Conservation (phyloP, 2,329 filamentous ascomycete genomes). For the Fusarium robinianum region DNA sequence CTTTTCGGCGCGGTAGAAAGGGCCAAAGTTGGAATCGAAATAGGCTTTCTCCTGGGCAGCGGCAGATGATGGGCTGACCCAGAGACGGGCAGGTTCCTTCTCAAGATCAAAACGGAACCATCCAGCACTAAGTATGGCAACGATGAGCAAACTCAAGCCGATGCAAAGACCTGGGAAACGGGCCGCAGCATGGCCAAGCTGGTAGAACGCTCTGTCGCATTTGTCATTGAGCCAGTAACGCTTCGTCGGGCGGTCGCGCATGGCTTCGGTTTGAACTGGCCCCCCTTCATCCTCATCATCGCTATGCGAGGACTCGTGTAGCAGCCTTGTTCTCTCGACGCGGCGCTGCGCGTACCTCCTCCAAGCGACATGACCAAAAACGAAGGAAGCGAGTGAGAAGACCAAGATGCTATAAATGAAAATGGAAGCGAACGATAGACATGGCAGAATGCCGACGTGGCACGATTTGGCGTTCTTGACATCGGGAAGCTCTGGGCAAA, state of each 20-base stretch:
- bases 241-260: conserved; percentile 77
- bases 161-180: conserved; percentile 87
- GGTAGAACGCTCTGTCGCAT: conserved; percentile 79
- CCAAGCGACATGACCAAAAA: conserved; percentile 77
- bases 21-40: conserved; percentile 91
- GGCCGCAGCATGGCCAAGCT: conserved; percentile 79
- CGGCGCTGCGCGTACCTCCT: conserved; percentile 73
- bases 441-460: conserved; percentile 85
- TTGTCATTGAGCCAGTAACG: conserved; percentile 84
- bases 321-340: conserved; percentile 79
- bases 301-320: conserved; percentile 81
- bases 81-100: conserved; percentile 85
- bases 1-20: conserved; percentile 94
- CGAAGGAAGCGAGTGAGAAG: conserved; percentile 64
- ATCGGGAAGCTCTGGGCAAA: conserved; percentile 81
- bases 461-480: conserved; percentile 74
- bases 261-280: conserved; percentile 70
- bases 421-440: conserved; percentile 90
- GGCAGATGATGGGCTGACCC: conserved; percentile 93
- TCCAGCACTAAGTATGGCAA: conserved; percentile 79
- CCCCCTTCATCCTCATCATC: conserved; percentile 96
- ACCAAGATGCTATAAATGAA: conserved; percentile 81
- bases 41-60: conserved; percentile 93
- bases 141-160: conserved; percentile 70
- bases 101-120: conserved; percentile 91